Base-by-base conservation (phyloP, 1,139 yeast species). In the Geotrichum candidum region DNA sequence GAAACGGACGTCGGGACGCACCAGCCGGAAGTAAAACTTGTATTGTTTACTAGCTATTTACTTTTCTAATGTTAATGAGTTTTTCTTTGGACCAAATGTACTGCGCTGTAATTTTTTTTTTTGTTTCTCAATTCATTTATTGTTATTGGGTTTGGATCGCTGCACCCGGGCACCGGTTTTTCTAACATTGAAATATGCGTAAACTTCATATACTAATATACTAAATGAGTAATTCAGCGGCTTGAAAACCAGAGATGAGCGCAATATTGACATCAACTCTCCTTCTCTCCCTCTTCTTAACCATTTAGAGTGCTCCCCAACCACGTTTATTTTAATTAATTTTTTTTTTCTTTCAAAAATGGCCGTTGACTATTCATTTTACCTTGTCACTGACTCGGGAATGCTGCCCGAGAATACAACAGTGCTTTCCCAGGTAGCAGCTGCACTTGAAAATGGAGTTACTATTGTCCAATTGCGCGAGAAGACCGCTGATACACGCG, bases 391-490 rank as follows among this genome's bases (percentile, higher is more conserved):
- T 0, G 95, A 90, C 73, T 84, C 92, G 41, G 82, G 85, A 45
- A 82, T 90, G 84, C 77, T 90, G 51, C 96, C 96, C 0, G 77
- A 77, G 57, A 82, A 85, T 22, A 75, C 82, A 51, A 82, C 88
- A 0, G 80, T 90, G 62, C 71, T 82, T 50, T 66, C 68, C 10
- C 78, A 75, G 64, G 77, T 91, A 3, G 79, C 81, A 66, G 79
- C 76, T 35, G 84, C 96, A 0, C 77, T 90, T 52, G 76, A 78
- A 3, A 84, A 83, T 62, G 97, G 97, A 2, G 94, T 84, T 1
- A 88, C 96, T 0, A 68, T 91, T 23, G 87, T 92, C 3, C 98
- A 92, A 73, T 76, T 91, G 61, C 82, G 98, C 57, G 98, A 92
- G 72, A 92, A 92, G 73, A 75, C 82, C 1, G 73, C 86, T 15